These are phyloP conservation scores for Erythrophleum fordii DNA, from an alignment of 306 rosid genomes.

Conservation along the genomic window DNA sequence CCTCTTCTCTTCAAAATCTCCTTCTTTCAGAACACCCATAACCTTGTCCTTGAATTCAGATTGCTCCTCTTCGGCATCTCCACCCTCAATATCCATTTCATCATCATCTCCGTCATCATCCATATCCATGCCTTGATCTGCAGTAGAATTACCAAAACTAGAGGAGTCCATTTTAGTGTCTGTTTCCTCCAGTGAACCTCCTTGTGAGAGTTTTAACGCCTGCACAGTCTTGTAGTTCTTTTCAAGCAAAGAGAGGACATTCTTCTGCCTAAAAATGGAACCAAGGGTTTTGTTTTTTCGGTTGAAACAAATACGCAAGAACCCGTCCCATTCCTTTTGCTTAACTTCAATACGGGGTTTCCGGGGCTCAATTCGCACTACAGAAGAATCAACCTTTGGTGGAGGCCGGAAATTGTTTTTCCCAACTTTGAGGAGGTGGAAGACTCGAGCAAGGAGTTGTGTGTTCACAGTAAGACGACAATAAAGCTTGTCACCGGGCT, in stretches of 20 bases:
- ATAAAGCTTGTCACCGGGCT: constrained; percentile 92
- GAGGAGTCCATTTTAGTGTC: constrained; percentile 45
- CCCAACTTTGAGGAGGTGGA: constrained; percentile 94
- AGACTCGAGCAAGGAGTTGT: constrained; percentile 76
- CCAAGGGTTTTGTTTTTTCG: constrained; percentile 96
- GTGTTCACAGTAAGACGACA: constrained; percentile 92
- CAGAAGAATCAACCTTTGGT: constrained; percentile 92
- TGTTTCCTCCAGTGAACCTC: constrained; percentile 46
- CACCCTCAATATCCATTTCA: constrained; percentile 70
- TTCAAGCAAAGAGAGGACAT: constrained; percentile 74
- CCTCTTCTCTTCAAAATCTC: constrained; percentile 86
- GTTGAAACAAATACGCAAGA: constrained; percentile 77
- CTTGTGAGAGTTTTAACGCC: constrained; percentile 54
- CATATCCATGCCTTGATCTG: constrained; percentile 54
- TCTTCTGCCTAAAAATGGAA: constrained; percentile 83
- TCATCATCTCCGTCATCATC: constrained; percentile 62
- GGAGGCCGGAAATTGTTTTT: constrained; percentile 93
- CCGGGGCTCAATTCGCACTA: constrained; percentile 87
- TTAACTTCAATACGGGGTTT: constrained; percentile 75
- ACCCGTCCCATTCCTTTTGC: constrained; percentile 95
- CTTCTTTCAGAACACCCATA: constrained; percentile 71
- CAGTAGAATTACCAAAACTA: constrained; percentile 43
- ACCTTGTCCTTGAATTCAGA: constrained; percentile 89
- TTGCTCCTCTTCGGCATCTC: constrained; percentile 55
- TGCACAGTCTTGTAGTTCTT: constrained; percentile 81